Evolutionary conservation across 2,329 filamentous ascomycete genomes (phyloP), one percentile per base, ranked within the genome.

Genomic region (Scolecobasidium constrictum): DNA sequence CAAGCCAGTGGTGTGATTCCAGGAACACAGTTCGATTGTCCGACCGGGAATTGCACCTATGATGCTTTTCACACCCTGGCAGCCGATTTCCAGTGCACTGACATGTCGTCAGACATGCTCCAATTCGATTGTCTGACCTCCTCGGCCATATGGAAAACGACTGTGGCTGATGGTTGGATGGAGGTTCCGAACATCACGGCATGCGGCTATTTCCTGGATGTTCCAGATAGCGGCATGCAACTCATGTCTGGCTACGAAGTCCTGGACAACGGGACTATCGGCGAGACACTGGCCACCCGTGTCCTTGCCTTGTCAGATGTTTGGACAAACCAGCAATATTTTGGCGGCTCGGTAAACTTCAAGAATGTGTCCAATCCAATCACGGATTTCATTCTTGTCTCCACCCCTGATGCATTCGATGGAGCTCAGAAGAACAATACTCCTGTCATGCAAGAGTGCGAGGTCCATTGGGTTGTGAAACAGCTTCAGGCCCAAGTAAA

Each of bases 41-140:
- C 44, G 5, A 45, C 44, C 11, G 18, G 42, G n/a, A 45, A 45
- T 17, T 46, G 43, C 21, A 45, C 33, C 5, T 46, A 18, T 9
- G 26, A 35, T 5, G 7, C 43, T 5, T 46, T 45, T 31, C 22
- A 46, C 4, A 45, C 42, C 13, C 20, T 46, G 5, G 43, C 23
- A 4, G 26, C 46, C 11, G 45, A 35, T 35, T 46, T 44, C 21
- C 7, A 19, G 16, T 44, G 42, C 20, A 17, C 15, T 5, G 42
- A 45, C 5, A 12, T 46, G 11, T 9, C 42, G 6, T 19, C 46
- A 5, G 7, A 31, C 9, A 28, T 34, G 26, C 26, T 31, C n/a
- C 9, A 31, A 31, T 31, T 31, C 26, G 15, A 15, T 11, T 45
- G 41, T 42, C 35, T 7, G 19, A 41, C 43, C 42, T 7, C 9